Base-by-base conservation (phyloP, 176 grass and related monocot genomes). In the sorghum (Sorghum bicolor) region DNA sequence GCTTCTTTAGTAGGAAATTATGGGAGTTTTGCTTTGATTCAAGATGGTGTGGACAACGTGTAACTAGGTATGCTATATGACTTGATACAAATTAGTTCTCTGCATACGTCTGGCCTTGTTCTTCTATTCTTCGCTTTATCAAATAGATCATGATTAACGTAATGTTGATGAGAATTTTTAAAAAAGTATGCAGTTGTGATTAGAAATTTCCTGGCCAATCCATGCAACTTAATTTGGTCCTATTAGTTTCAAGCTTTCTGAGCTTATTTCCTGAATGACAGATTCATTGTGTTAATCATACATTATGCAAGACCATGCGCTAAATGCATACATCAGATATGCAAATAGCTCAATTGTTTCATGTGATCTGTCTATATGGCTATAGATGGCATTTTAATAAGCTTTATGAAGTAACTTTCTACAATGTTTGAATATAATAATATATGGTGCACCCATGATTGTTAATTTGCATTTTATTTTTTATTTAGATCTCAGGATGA, bases 1-100 rank as follows among this genome's bases (percentile, higher is more conserved):
- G 22, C 79, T 69, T 39, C 45, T 40, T 57, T 81, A 48, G n/a
- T 70, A 57, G 79, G 66, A 37, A 57, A 81, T 32, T 70, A 70
- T 24, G 44, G 66, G 13, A 58, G 22, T 13, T 57, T 81, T 70
- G 32, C 66, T 40, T 33, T 29, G 32, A 13, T 70, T 48, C 47
- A 70, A 53, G 66, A 81, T 70, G 65, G 33, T 22, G 6, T 36
- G 22, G 52, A 33, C 20, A 29, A 26, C 12, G 47, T 0, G 2
- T 20, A 20, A 38, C 66, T 67, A 33, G 13, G 72, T 64, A 11
- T 66, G 38, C 10, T 15, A 3, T 45, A 32, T 66, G 45, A 75
- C 22, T 55, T 34, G n/a, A 72, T 73, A 30, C 11, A 75, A 36
- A 28, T 31, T 33, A 45, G 19, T 24, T 67, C 61, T 79, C 17